phyloP scores from a whole-genome alignment of 306 rosid genomes.

The Purshia tridentata region DNA sequence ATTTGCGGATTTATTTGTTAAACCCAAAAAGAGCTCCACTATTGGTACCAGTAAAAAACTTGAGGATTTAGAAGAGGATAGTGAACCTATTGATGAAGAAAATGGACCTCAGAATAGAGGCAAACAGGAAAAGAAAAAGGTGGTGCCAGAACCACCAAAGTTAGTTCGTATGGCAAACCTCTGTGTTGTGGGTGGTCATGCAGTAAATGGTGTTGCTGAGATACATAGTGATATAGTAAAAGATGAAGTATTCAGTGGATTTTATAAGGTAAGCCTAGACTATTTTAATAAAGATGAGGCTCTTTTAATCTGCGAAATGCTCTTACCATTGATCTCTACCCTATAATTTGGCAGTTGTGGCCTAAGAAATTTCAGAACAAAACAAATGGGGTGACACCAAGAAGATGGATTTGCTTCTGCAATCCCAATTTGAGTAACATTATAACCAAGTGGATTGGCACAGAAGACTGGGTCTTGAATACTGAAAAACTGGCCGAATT shows the following conservation, averaged over 20 bases:
- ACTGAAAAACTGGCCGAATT: constrained; percentile 78
- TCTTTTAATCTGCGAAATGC: constrained; percentile 4
- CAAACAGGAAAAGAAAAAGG: constrained; percentile 40
- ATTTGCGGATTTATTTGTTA: constrained; percentile 57
- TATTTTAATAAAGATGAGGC: constrained; percentile 20
- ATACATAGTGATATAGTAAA: constrained; percentile 95
- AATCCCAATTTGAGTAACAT: constrained; percentile 80
- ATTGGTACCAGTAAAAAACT: constrained; percentile 37
- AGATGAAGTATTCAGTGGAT: constrained; percentile 87
- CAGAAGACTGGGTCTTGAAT: constrained; percentile 89
- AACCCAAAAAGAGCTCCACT: constrained; percentile 39
- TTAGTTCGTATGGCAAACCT: constrained; percentile 97
- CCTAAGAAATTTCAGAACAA: constrained; percentile 95
- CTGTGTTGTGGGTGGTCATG: constrained; percentile 95
- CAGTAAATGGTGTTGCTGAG: constrained; percentile 98
- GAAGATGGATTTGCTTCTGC: constrained; percentile 97
- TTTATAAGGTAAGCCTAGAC: constrained; percentile 58
- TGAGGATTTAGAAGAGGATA: constrained; percentile 38
- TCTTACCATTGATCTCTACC: constrained; percentile 30
- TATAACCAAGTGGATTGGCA: constrained; percentile 69
- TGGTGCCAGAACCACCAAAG: constrained; percentile 74
- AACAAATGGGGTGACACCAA: constrained; percentile 97
- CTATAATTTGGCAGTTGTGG: constrained; percentile 71
- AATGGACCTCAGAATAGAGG: constrained; percentile 37
- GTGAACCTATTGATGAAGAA: constrained; percentile 23